Evolutionary conservation across 441 rosid genomes (phyloP).

Genomic region (Dalechampia spathulata): DNA sequence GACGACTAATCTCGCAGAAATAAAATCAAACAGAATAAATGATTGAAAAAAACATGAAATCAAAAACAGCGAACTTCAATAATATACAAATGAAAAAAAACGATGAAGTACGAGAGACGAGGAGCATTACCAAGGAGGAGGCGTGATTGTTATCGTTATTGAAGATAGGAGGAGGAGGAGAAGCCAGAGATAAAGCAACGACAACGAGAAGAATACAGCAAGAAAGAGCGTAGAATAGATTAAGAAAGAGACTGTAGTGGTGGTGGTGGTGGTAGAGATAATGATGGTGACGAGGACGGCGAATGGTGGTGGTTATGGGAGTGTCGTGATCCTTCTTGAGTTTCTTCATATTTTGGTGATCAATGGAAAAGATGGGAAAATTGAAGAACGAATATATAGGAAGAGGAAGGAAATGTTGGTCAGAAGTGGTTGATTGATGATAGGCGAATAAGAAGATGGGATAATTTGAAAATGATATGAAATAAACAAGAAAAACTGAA

Average conservation of each 20-base stretch:
- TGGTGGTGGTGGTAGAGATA: neutral
- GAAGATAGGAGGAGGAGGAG: constrained; percentile 39
- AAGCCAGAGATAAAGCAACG: constrained; percentile 28
- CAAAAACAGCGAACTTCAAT: too few species aligned
- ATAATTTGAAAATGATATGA: neutral
- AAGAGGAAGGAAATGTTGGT: neutral
- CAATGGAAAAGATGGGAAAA: too few species aligned
- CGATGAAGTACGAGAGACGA: neutral
- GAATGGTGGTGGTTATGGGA: neutral
- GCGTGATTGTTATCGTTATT: constrained; percentile 13
- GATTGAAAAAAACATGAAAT: too few species aligned
- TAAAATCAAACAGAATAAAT: too few species aligned
- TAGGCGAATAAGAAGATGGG: too few species aligned
- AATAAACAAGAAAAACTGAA: neutral
- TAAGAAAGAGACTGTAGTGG: constrained; percentile 34
- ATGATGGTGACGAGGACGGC: neutral
- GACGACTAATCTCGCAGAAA: too few species aligned
- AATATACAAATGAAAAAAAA: neutral
- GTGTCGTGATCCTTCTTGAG: constrained; percentile 25
- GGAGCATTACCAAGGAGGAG: constrained; percentile 13
- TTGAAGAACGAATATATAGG: too few species aligned
- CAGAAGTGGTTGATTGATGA: too few species aligned
- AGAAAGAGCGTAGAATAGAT: constrained; percentile 40
- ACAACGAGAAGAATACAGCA: constrained; percentile 45
- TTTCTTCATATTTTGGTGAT: too few species aligned